phyloP scores from a whole-genome alignment of 306 rosid genomes.

The Quercus glauca region DNA sequence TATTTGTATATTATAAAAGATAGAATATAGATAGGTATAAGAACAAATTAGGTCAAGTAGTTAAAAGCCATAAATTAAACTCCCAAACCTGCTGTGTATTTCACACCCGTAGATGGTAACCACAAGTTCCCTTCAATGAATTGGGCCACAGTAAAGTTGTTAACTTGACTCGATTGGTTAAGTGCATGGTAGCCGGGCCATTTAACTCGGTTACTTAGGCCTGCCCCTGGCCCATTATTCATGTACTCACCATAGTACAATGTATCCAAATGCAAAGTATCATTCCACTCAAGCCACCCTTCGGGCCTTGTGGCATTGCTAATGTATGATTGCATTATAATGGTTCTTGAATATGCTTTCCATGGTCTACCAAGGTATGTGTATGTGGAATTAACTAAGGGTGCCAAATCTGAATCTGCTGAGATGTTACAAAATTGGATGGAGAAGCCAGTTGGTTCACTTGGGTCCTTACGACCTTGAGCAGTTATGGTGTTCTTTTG shows the following conservation, averaged over 20 bases:
- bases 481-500: conserved; percentile 93
- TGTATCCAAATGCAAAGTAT: conserved; percentile 40
- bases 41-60: not conserved
- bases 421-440: conserved; percentile 76
- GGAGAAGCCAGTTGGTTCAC: conserved; percentile 75
- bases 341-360: conserved; percentile 73
- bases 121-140: conserved; percentile 74
- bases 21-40: not conserved
- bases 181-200: conserved; percentile 74
- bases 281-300: conserved; percentile 94
- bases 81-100: conserved; percentile 49
- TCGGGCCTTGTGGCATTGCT: conserved; percentile 44
- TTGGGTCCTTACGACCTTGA: conserved; percentile 73
- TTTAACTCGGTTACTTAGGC: conserved; percentile 31
- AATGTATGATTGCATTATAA: conserved; percentile 56
- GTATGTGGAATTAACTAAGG: conserved; percentile 18
- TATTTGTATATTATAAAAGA: too few relatives aligned
- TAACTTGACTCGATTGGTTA: conserved; percentile 38
- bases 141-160: conserved; percentile 51
- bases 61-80: not conserved
- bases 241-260: conserved; percentile 67
- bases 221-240: conserved; percentile 69
- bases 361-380: conserved; percentile 87
- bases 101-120: conserved; percentile 79
- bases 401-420: conserved; percentile 53